Evolutionary conservation across 345 rosid genomes (phyloP).

Genomic region (Raphanus sativus): DNA sequence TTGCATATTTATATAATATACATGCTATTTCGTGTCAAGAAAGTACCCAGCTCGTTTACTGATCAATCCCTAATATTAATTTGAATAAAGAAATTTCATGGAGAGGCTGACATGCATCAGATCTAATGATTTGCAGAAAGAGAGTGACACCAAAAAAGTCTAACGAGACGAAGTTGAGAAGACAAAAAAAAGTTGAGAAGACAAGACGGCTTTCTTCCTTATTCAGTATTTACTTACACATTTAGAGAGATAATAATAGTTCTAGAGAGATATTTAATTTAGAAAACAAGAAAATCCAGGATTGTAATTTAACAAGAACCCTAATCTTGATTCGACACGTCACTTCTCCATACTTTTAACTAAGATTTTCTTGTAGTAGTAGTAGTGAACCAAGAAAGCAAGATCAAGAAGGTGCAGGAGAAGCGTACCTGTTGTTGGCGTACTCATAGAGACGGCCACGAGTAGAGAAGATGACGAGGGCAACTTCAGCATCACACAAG

Average conservation of each 20-base stretch:
- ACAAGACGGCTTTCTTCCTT: constrained; percentile 27
- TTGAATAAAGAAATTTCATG: constrained; percentile 3
- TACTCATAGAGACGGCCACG: constrained; percentile 91
- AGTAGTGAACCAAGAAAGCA: not conserved
- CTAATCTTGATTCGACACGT: constrained; percentile 22
- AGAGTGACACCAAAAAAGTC: not conserved
- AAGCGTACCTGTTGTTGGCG: constrained; percentile 69
- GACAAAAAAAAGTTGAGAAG: constrained; percentile 24
- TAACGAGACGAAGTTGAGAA: constrained; percentile 2
- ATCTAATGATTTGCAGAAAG: not conserved
- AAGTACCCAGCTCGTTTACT: not conserved
- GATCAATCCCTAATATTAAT: constrained; percentile 26
- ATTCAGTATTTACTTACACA: not conserved
- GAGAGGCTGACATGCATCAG: not conserved
- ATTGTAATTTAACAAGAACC: not conserved
- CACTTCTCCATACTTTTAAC: not conserved
- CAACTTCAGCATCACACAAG: constrained; percentile 80
- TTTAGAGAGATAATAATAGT: not conserved
- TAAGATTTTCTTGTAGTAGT: not conserved
- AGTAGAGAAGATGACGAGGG: constrained; percentile 77
- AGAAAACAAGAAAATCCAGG: not conserved
- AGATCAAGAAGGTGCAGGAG: not conserved
- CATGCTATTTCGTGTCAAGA: constrained; percentile 2
- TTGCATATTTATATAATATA: constrained; percentile 7
- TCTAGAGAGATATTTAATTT: not conserved